Conservation (phyloP, 2,329 filamentous ascomycete species). For the Curvularia verruculosa region DNA sequence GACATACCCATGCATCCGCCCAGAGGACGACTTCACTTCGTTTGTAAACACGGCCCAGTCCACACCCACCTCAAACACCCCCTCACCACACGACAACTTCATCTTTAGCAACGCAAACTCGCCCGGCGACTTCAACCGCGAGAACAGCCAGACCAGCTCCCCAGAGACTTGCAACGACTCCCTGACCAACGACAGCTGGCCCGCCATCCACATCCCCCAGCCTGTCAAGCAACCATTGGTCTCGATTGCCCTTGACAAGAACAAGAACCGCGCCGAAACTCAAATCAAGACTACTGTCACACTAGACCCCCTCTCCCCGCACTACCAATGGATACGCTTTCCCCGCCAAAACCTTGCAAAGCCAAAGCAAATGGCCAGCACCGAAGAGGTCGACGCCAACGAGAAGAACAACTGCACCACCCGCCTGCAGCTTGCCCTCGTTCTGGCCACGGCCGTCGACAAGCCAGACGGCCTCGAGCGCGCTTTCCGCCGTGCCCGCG, state of each 20-base stretch:
- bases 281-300: conserved; percentile 90
- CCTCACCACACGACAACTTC: conserved; percentile 36
- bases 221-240: conserved; percentile 29
- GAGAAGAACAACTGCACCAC: conserved; percentile 63
- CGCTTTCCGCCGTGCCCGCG: conserved; percentile 68
- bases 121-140: conserved; percentile 36
- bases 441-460: conserved; percentile 91
- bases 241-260: conserved; percentile 38
- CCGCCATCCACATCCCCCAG: conserved; percentile 39
- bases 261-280: conserved; percentile 92
- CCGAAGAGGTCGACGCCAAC: conserved; percentile 73
- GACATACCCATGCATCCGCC: conserved; percentile 21
- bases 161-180: conserved; percentile 37
- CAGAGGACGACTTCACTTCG: conserved; percentile 23
- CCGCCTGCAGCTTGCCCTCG: conserved; percentile 56
- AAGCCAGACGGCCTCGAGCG: conserved; percentile 69
- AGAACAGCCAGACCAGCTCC: conserved; percentile 41
- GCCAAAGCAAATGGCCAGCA: conserved; percentile 84
- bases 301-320: conserved; percentile 74
- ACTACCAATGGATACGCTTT: conserved; percentile 81
- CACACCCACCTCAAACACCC: conserved; percentile 34
- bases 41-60: conserved; percentile 32
- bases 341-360: conserved; percentile 93
- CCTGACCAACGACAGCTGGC: conserved; percentile 27
- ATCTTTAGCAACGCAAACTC: conserved; percentile 44